A percentile compares a stretch with the other conserved stretches of the same genome.
phyloP scores from a whole-genome alignment of 306 rosid species.

The Astragalus membranaceus region DNA sequence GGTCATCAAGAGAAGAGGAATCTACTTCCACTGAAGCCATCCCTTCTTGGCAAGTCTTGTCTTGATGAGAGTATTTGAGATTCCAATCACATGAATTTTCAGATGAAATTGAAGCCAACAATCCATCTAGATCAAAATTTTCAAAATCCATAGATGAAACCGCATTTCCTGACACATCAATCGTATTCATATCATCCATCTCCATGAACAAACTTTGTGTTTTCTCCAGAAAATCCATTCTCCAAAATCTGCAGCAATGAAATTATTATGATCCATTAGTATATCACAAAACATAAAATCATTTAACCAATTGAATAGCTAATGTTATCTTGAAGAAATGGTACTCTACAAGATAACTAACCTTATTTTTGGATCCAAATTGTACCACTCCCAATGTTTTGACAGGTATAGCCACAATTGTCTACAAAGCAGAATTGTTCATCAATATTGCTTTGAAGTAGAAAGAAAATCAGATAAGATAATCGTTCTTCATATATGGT shows the following conservation, averaged over 20 bases:
- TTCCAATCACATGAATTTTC: conserved; percentile 33
- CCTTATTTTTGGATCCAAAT: no score
- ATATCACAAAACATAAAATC: neutral
- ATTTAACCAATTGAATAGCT: no score
- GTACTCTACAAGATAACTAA: no score
- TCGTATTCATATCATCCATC: conserved; percentile 20
- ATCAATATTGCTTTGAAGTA: no score
- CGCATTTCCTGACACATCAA: conserved; percentile 14
- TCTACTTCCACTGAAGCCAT: conserved; percentile 10
- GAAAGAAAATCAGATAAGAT: no score
- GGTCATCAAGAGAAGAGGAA: conserved; percentile 22
- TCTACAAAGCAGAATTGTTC: no score
- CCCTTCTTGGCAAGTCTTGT: conserved; percentile 11
- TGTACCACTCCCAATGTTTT: no score
- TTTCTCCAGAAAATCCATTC: conserved; percentile 42
- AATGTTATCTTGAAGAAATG: no score
- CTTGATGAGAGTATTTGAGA: conserved; percentile 14
- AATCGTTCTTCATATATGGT: no score
- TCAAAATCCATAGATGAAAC: conserved; percentile 31
- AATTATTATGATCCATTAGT: conserved; percentile 15
- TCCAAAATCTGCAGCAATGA: conserved; percentile 48
- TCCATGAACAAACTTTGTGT: conserved; percentile 43
- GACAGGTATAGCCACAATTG: no score
- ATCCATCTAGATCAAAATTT: conserved; percentile 33
- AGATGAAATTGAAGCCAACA: conserved; percentile 48